phyloP scores from a whole-genome alignment of 495 filamentous ascomycete genomes.

The Tuber melanosporum region DNA sequence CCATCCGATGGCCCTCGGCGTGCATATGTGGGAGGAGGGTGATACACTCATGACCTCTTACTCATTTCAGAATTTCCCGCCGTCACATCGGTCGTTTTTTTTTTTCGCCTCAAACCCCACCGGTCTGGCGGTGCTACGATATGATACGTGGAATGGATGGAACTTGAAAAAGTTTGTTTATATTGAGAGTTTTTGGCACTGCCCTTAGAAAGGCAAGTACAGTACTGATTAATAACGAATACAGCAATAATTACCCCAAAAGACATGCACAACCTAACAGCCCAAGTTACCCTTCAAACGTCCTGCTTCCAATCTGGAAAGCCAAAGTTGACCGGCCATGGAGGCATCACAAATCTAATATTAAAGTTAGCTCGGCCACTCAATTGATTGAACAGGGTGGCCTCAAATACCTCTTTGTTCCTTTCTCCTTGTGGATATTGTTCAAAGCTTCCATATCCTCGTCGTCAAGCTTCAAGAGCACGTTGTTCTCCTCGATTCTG shows the following conservation, averaged over 20 bases:
- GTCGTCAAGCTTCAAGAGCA: conserved; percentile 38
- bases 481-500: conserved; percentile 42
- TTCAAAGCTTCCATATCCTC: conserved; percentile 41
- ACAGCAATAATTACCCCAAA: background rate
- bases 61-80: background rate
- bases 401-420: conserved; percentile 24
- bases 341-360: conserved; percentile 27
- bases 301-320: conserved; percentile 35
- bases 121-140: background rate
- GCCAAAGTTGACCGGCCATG: conserved; percentile 34
- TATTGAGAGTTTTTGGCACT: background rate
- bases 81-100: background rate
- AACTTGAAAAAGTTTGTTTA: background rate
- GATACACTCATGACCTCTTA: background rate
- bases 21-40: background rate
- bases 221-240: background rate
- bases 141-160: background rate
- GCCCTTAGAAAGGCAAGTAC: background rate
- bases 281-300: background rate
- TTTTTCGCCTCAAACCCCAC: background rate
- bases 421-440: conserved; percentile 34
- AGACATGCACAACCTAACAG: background rate
- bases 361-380: conserved; percentile 3
- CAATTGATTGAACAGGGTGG: background rate
- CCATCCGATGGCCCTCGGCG: background rate